phyloP scores from a whole-genome alignment of 2,329 filamentous ascomycete genomes.

The Balansia obtecta region DNA sequence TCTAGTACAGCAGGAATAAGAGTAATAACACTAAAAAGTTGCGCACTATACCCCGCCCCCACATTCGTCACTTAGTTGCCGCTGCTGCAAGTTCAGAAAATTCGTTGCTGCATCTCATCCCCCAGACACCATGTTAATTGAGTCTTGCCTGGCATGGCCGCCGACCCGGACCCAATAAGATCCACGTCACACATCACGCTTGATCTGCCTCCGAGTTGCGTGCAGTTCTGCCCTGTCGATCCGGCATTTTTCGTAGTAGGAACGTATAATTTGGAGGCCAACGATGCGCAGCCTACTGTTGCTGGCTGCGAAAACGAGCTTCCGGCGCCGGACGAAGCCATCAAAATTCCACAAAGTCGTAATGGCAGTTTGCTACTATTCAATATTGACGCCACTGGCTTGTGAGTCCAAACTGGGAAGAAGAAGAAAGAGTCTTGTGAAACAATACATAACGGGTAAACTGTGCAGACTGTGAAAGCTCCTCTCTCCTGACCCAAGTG shows the following conservation, averaged over 20 bases:
- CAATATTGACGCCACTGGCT: constrained; percentile 32
- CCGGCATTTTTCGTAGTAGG: constrained; percentile 64
- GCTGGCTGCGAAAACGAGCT: constrained; percentile 10
- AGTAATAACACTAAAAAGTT: no score
- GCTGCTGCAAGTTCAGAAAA: no score
- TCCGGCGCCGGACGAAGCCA: constrained; percentile 5
- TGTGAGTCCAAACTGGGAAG: constrained; percentile 37
- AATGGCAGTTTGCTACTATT: constrained; percentile 65
- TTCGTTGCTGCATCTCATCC: no score
- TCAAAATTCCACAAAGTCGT: constrained; percentile 43
- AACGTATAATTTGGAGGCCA: constrained; percentile 64
- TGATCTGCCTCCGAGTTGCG: constrained; percentile 61
- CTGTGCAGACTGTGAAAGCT: background rate
- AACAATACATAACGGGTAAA: background rate
- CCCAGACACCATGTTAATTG: no score
- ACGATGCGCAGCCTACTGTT: constrained; percentile 14
- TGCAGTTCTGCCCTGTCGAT: constrained; percentile 56
- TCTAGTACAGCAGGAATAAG: no score
- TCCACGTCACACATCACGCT: constrained; percentile 40
- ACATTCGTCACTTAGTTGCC: no score
- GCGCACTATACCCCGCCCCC: no score
- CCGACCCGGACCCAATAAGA: constrained; percentile 14
- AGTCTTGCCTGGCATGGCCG: constrained; percentile 11
- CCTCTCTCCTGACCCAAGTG: background rate
- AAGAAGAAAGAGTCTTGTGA: background rate